Percentiles rank a stretch among this genome's conserved stretches.
Conservation (phyloP, 2,329 filamentous ascomycete species). For the Hortaea werneckii region DNA sequence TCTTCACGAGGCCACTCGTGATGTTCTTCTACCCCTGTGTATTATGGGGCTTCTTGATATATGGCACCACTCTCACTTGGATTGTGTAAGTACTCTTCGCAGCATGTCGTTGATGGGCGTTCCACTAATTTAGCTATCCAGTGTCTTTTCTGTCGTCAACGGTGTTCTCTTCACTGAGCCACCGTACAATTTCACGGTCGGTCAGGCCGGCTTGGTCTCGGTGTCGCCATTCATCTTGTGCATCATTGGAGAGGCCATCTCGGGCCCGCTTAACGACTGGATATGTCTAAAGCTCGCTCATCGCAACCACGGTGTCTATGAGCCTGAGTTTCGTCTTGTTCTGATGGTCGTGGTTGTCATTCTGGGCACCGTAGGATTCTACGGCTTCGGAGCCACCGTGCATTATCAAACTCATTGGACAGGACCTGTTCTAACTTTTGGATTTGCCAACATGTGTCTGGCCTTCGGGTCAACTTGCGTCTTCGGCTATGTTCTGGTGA, state of each 20-base stretch:
- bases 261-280: conserved; percentile 39
- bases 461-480: conserved; percentile 39
- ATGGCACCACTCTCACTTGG: conserved; percentile 35
- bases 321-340: conserved; percentile 22
- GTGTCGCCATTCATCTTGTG: conserved; percentile 41
- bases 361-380: conserved; percentile 37
- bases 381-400: conserved; percentile 38
- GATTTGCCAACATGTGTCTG: conserved; percentile 40
- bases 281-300: conserved; percentile 25
- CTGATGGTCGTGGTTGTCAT: conserved; percentile 34
- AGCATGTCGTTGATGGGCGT: too few species aligned
- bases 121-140: background rate
- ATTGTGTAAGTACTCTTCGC: conserved; percentile 17
- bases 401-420: conserved; percentile 39
- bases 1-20: conserved; percentile 26
- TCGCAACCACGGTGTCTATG: conserved; percentile 24
- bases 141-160: conserved; percentile 39
- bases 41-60: conserved; percentile 30
- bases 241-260: conserved; percentile 36
- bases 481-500: conserved; percentile 39
- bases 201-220: conserved; percentile 39
- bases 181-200: conserved; percentile 39
- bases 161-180: conserved; percentile 28
- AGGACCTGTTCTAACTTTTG: conserved; percentile 40
- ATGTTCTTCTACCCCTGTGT: conserved; percentile 30